Conservation (phyloP, 192 early-diverging fungal genomes). For the Podila minutissima region DNA sequence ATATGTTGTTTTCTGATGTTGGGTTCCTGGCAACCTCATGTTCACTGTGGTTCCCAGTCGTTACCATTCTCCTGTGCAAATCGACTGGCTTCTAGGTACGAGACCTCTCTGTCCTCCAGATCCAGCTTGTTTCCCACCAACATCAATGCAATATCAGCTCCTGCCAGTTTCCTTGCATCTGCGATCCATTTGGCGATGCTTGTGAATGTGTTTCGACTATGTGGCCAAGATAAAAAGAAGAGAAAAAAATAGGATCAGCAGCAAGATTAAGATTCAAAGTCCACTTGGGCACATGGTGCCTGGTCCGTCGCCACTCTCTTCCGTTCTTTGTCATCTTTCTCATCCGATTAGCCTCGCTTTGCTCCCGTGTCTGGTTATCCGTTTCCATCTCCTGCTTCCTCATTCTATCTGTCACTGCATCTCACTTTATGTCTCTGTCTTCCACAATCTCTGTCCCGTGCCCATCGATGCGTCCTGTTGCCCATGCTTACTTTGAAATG, state of each 20-base stretch:
- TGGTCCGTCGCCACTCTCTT: not conserved
- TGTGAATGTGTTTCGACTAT: conserved; percentile 67
- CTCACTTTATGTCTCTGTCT: not conserved
- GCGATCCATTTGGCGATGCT: conserved; percentile 72
- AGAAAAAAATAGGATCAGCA: not conserved
- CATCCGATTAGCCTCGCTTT: no score
- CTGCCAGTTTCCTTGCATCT: conserved; percentile 73
- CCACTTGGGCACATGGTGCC: conserved; percentile 1
- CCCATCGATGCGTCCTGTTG: not conserved
- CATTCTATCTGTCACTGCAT: not conserved
- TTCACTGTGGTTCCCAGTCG: not conserved
- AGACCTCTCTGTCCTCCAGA: conserved; percentile 62
- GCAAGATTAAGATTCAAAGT: conserved; percentile 34
- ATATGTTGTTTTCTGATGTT: no score
- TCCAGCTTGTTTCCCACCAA: conserved; percentile 80
- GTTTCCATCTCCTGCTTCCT: not conserved
- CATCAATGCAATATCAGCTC: conserved; percentile 72
- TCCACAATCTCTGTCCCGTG: not conserved
- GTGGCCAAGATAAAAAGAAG: not conserved
- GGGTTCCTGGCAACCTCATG: not conserved
- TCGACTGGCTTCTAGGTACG: conserved; percentile 60
- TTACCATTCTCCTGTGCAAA: conserved; percentile 63
- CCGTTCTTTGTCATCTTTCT: not conserved
- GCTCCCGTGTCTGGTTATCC: no score
- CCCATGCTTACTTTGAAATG: conserved; percentile 67